These are phyloP conservation scores for Eleusine indica DNA, from an alignment of 176 grass and related monocot species.

Conservation along the genomic window DNA sequence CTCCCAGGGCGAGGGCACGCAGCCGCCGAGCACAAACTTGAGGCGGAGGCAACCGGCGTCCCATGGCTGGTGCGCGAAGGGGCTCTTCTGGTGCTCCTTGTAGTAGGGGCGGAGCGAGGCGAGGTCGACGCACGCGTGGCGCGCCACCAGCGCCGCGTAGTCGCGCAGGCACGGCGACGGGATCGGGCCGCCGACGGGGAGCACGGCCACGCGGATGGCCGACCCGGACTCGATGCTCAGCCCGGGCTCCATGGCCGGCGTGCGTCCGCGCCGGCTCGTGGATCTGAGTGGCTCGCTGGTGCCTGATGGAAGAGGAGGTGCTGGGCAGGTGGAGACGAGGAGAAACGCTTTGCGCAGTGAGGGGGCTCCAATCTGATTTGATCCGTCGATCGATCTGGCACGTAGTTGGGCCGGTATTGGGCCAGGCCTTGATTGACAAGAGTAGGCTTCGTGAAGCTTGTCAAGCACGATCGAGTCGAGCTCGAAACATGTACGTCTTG, in stretches of 20 bases:
- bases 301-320: slow-evolving; percentile 26
- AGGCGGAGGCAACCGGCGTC: slow-evolving; percentile 76
- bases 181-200: slow-evolving; percentile 81
- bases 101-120: slow-evolving; percentile 87
- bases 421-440: not conserved
- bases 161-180: slow-evolving; percentile 67
- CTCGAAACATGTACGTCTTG: no score
- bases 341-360: slow-evolving; percentile 10
- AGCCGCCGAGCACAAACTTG: slow-evolving; percentile 84
- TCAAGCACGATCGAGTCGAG: no score
- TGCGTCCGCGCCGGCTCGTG: not conserved
- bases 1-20: slow-evolving; percentile 88
- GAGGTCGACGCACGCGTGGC: slow-evolving; percentile 73
- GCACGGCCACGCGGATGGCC: slow-evolving; percentile 82
- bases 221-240: slow-evolving; percentile 93
- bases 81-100: slow-evolving; percentile 97
- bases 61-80: slow-evolving; percentile 90
- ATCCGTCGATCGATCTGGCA: slow-evolving; percentile 14
- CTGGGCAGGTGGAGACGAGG: slow-evolving; percentile 16
- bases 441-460: not conserved
- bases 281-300: slow-evolving; percentile 48
- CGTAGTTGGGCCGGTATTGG: not conserved
- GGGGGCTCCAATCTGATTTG: not conserved
- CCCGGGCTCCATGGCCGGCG: slow-evolving; percentile 84
- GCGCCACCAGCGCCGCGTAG: slow-evolving; percentile 71